A percentile compares a stretch with the other conserved stretches of the same genome.
Conservation (phyloP, 2,329 filamentous ascomycete genomes). For the Penicillium decumbens region DNA sequence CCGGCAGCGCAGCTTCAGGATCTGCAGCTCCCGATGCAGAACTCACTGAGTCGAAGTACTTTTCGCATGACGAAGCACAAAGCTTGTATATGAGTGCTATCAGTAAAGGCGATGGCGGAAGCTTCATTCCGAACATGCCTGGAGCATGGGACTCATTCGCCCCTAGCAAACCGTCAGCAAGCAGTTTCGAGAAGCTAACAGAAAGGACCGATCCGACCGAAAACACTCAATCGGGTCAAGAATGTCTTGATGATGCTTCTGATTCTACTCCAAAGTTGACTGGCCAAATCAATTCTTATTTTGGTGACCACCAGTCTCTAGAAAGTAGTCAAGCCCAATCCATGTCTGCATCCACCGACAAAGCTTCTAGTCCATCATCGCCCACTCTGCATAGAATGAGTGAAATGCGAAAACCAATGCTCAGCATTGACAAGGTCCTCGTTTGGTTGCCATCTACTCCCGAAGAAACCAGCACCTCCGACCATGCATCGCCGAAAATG, state of each 20-base stretch:
- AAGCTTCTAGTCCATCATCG: conserved; percentile 15
- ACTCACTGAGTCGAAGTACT: conserved; percentile 46
- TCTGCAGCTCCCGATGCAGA: conserved; percentile 30
- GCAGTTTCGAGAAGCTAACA: conserved; percentile 1
- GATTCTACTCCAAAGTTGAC: conserved; percentile 31
- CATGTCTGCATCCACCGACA: conserved; percentile 12
- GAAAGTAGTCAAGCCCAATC: conserved; percentile 6
- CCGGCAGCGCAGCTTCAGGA: conserved; percentile 23
- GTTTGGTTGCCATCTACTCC: conserved; percentile 35
- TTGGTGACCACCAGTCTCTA: conserved; percentile 9
- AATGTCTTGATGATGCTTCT: conserved; percentile 15
- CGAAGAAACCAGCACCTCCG: not conserved
- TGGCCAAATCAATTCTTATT: conserved; percentile 15
- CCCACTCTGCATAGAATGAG: conserved; percentile 19
- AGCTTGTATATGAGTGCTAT: conserved; percentile 56
- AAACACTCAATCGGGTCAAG: not conserved
- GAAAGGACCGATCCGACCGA: conserved; percentile 1
- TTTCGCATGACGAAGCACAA: conserved; percentile 48
- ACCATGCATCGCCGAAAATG: conserved; percentile 3
- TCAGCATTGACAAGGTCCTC: conserved; percentile 33
- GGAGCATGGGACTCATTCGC: conserved; percentile 41
- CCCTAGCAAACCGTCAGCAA: conserved; percentile 5
- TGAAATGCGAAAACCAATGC: conserved; percentile 34
- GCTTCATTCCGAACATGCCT: conserved; percentile 37
- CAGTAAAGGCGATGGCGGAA: conserved; percentile 38